Conservation (phyloP, 139 green algal genomes). For the Gonium pectorale region DNA sequence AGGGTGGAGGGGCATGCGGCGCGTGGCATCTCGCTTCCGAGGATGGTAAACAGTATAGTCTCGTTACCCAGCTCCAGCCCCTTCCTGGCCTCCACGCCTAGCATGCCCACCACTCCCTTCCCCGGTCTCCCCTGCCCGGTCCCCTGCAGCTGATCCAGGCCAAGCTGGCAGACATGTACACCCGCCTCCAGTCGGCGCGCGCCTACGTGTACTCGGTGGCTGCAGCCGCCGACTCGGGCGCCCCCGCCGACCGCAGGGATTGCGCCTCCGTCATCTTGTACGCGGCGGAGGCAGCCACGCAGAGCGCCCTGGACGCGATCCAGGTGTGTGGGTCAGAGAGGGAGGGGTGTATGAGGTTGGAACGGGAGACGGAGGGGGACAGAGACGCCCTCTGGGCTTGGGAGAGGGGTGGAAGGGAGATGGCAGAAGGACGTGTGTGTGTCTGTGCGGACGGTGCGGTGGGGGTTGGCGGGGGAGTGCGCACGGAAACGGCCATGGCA, state of each 20-base stretch:
- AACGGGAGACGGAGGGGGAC: too few relatives aligned
- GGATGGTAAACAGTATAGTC: too few relatives aligned
- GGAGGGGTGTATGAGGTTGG: background rate
- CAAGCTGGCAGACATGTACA: conserved; percentile 98
- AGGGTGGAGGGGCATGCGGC: too few relatives aligned
- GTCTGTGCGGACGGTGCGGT: too few relatives aligned
- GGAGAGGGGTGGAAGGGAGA: background rate
- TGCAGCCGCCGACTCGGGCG: conserved; percentile 37
- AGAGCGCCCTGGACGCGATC: conserved; percentile 88
- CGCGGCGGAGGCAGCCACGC: conserved; percentile 86
- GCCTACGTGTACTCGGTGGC: conserved; percentile 76
- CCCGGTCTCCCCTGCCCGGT: too few relatives aligned
- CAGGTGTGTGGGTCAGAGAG: conserved; percentile 65
- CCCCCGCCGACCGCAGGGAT: conserved; percentile 70
- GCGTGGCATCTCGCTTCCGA: too few relatives aligned
- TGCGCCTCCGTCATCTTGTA: conserved; percentile 93
- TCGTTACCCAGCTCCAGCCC: too few relatives aligned
- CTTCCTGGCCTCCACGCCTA: too few relatives aligned
- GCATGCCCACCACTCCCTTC: background rate
- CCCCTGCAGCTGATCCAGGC: conserved; percentile 80
- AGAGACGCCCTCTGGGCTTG: background rate
- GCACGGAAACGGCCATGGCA: too few relatives aligned
- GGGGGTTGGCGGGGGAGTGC: too few relatives aligned
- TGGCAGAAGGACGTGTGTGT: too few relatives aligned
- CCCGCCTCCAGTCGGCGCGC: conserved; percentile 57